These are phyloP conservation scores for Galeopsis tetrahit DNA, from an alignment of 257 asterid genomes.

Conservation along the genomic window DNA sequence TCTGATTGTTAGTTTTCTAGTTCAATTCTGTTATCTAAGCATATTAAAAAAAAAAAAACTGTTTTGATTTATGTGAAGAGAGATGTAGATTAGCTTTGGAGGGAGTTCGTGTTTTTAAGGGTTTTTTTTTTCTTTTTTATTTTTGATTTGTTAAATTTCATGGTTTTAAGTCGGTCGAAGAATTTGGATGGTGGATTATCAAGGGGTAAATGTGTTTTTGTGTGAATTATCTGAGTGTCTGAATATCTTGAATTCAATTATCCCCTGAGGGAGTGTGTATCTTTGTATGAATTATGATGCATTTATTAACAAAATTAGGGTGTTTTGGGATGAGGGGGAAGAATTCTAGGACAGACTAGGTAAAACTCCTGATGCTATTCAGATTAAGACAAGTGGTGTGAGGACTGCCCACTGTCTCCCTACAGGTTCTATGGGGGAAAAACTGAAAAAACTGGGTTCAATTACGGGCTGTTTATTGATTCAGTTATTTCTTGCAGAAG, in stretches of 20 bases:
- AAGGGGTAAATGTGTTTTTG: neutral
- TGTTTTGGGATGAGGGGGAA: neutral
- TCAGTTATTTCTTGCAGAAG: slow-evolving; percentile 36
- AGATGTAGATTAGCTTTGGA: neutral
- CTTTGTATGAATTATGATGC: neutral
- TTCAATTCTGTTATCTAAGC: neutral
- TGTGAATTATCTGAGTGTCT: neutral
- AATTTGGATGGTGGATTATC: neutral
- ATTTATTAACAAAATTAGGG: neutral
- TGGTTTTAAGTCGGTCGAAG: slow-evolving; percentile 10
- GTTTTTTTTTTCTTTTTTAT: slow-evolving; percentile 7
- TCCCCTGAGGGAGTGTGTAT: neutral
- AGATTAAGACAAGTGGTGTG: slow-evolving; percentile 10
- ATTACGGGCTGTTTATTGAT: neutral
- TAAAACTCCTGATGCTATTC: neutral
- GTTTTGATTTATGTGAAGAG: neutral
- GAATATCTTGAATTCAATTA: neutral
- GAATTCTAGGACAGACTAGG: neutral
- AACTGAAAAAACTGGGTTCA: neutral
- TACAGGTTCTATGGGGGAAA: neutral
- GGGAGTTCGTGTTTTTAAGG: neutral
- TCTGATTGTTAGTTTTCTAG: neutral
- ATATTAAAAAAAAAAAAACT: neutral
- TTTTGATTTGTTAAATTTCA: neutral
- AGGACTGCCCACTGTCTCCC: neutral